phyloP scores from a whole-genome alignment of 2,329 filamentous ascomycete species.

The Exophiala viscosa region DNA sequence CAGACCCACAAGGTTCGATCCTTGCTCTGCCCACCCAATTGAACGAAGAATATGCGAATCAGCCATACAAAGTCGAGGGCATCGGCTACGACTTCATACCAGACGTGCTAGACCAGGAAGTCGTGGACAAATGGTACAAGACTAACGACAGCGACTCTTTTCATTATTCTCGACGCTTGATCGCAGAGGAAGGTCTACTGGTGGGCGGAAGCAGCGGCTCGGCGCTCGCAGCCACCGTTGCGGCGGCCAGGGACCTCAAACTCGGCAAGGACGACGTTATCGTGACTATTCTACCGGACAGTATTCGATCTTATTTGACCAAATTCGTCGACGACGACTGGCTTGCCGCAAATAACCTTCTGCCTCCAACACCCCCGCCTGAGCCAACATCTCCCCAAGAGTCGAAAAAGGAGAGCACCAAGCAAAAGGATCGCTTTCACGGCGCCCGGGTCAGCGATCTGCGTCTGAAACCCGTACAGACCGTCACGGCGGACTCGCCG shows the following conservation, averaged over 20 bases:
- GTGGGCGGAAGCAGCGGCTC: constrained; percentile 93
- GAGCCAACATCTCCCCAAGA: constrained; percentile 37
- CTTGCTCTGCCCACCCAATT: constrained; percentile 75
- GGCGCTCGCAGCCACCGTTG: constrained; percentile 76
- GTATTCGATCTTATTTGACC: constrained; percentile 93
- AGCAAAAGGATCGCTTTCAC: constrained; percentile 63
- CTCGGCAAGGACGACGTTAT: constrained; percentile 80
- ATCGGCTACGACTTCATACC: constrained; percentile 99
- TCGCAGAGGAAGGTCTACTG: constrained; percentile 88
- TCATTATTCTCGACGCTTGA: constrained; percentile 80
- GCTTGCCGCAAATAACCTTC: constrained; percentile 92
- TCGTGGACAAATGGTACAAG: constrained; percentile 96
- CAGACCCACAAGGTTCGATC: constrained; percentile 89
- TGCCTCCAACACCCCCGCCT: constrained; percentile 58
- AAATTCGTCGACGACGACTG: constrained; percentile 99
- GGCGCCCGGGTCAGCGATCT: constrained; percentile 77
- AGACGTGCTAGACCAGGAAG: constrained; percentile 76
- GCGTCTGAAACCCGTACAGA: constrained; percentile 89
- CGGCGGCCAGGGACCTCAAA: constrained; percentile 71
- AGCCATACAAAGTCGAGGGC: constrained; percentile 94
- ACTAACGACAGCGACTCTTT: constrained; percentile 92
- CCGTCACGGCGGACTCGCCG: constrained; percentile 64
- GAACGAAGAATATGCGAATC: constrained; percentile 76
- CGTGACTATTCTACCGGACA: constrained; percentile 89
- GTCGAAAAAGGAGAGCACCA: constrained; percentile 35